These are phyloP conservation scores for Limnomonas spitsbergensis DNA, from an alignment of 139 green algal genomes.

Conservation along the genomic window DNA sequence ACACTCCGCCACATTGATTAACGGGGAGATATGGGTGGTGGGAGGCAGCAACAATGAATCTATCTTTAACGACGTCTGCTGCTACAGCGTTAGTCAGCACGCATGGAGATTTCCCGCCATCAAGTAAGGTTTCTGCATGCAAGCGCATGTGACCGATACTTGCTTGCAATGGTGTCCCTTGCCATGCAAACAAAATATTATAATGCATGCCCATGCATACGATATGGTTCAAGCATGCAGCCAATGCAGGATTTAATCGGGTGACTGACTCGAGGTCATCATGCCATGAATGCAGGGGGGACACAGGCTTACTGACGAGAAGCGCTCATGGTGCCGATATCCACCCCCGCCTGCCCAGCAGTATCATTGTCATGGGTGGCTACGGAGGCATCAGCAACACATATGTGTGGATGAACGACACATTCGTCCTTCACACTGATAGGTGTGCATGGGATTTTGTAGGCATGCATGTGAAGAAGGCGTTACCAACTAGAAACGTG, in stretches of 20 bases:
- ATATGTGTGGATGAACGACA: slow-evolving; percentile 17
- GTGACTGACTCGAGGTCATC: neutral
- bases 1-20: slow-evolving; percentile 13
- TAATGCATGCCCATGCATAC: neutral
- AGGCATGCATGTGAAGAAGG: neutral
- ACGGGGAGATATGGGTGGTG: slow-evolving; percentile 6
- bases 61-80: slow-evolving; percentile 12
- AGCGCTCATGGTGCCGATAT: slow-evolving; percentile 16
- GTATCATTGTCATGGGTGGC: slow-evolving; percentile 6
- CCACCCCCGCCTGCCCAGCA: neutral
- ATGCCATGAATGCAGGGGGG: neutral
- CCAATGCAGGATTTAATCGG: neutral
- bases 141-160: neutral
- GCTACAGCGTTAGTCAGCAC: neutral
- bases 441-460: neutral
- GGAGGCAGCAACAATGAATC: slow-evolving; percentile 19
- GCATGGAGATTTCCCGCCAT: neutral
- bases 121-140: neutral
- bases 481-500: no score
- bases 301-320: neutral
- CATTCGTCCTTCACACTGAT: slow-evolving; percentile 6
- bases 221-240: neutral
- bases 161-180: neutral
- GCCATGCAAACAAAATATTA: neutral
- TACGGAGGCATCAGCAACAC: neutral